Evolutionary conservation across 108 stramenopile genomes (phyloP), one percentile per base, ranked within the genome.

Genomic region (Cyclotella atomus): DNA sequence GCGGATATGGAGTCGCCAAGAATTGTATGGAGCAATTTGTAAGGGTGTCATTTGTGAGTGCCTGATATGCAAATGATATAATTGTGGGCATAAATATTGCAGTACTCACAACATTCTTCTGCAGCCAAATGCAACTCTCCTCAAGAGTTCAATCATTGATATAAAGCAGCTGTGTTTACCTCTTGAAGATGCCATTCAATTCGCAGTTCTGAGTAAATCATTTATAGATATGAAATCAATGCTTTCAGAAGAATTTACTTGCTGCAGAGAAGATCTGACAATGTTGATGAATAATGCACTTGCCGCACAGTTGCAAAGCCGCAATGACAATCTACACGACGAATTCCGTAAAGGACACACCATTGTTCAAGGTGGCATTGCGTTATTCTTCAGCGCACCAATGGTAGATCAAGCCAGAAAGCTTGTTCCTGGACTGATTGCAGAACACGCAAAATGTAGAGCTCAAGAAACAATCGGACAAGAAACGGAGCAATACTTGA

Each of bases 21-120:
- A 46, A 49, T 49, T 0, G 10, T 1, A 30, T 12, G 28, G 21
- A 41, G 12, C 38, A 41, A 12, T 71, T 78, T 47, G 77, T 78
- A 19, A 70, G 23, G 54, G 70, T 71, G 55, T 45, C 69, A 43
- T 78, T 78, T 65, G 73, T 75, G 41, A 75, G 73, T 65, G n/a
- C 25, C 0, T 9, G 0, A 19, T 1, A 25, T 44, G 23, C 30
- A 25, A 15, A 24, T 1, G 20, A 36, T 30, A 29, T n/a, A n/a
- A n/a, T n/a, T n/a, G n/a, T n/a, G n/a, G n/a, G n/a, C n/a, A n/a
- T n/a, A n/a, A n/a, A n/a, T n/a, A n/a, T n/a, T n/a, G n/a, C n/a
- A n/a, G n/a, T n/a, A n/a, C n/a, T n/a, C n/a, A 52, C 53, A 17
- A 47, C 17, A 59, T 32, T 44, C 28, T 10, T 27, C 28, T 3